Base-by-base conservation (phyloP, 805 yeast genomes). In the Candida manassasensis region DNA sequence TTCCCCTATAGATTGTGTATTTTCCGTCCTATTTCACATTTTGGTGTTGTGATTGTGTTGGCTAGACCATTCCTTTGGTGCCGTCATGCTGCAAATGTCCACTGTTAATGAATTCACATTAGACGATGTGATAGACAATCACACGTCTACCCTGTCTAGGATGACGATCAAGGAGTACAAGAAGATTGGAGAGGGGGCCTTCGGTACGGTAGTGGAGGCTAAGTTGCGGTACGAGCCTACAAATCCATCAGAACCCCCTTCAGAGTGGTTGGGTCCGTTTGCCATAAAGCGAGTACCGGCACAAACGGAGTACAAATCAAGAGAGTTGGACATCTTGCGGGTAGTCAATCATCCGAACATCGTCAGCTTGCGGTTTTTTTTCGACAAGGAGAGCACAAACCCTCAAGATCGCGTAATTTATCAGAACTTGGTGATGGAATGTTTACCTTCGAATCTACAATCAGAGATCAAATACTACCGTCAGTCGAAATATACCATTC, bases 261-360 rank as follows among this genome's bases (percentile, higher is more conserved):
- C 49, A 30, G 57, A 56, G 21, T 79, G 86, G 84, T 61, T 78
- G 26, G 94, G 94, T 1, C 94, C 94, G 0, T 84, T 75, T 63
- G 93, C 93, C 14, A 83, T 84, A 40, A 84, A 84, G 50, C 74
- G 86, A 47, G 93, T 84, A 1, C 89, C 90, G 17, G 90, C 93
- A 1, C 93, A 84, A 51, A 84, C 93, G 0, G 94, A 84, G 56
- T 84, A 84, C 57, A 84, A 84, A 58, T 77, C 84, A 34, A 69
- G 95, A 58, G 95, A 84, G 57, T 66, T 84, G 48, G 90, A 83
- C 55, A 78, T 84, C 26, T 66, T 84, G 48, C 70, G 89, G 50
- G 71, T 78, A 19, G 83, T 88, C 7, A 72, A 77, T 45, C 95
- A 84, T 58, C 95, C 95, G 24, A 84, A 84, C 53, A 79, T 84